phyloP scores from a whole-genome alignment of 768 basidiomycete genomes.

The Russula abietina region DNA sequence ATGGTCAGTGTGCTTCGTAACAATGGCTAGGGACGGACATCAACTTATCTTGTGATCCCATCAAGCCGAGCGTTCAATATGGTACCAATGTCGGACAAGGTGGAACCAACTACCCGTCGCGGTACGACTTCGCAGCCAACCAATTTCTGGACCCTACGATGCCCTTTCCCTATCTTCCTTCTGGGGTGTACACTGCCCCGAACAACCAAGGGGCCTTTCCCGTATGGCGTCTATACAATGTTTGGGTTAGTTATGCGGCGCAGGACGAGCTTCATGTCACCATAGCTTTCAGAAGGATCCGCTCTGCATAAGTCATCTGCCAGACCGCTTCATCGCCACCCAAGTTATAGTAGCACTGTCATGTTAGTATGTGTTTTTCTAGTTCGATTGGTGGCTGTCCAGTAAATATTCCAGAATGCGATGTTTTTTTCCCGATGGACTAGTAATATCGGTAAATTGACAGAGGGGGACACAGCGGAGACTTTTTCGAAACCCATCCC shows the following conservation, averaged over 20 bases:
- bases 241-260: not conserved
- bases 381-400: too few species aligned
- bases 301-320: too few species aligned
- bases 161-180: not conserved
- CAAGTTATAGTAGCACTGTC: too few species aligned
- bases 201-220: not conserved
- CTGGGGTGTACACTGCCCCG: not conserved
- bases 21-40: not conserved
- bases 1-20: not conserved
- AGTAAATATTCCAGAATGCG: too few species aligned
- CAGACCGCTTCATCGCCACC: too few species aligned
- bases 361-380: too few species aligned
- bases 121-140: not conserved
- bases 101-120: not conserved
- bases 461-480: too few species aligned
- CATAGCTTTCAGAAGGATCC: not conserved
- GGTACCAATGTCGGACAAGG: not conserved
- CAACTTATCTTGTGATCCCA: not conserved
- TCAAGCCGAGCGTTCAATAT: not conserved
- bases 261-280: conserved; percentile 11
- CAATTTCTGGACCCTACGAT: not conserved
- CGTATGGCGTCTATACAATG: not conserved
- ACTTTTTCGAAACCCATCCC: too few species aligned
- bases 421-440: too few species aligned
- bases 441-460: too few species aligned